Evolutionary conservation across 495 filamentous ascomycete genomes (phyloP).

Genomic region (Aspergillus carlsbadensis): DNA sequence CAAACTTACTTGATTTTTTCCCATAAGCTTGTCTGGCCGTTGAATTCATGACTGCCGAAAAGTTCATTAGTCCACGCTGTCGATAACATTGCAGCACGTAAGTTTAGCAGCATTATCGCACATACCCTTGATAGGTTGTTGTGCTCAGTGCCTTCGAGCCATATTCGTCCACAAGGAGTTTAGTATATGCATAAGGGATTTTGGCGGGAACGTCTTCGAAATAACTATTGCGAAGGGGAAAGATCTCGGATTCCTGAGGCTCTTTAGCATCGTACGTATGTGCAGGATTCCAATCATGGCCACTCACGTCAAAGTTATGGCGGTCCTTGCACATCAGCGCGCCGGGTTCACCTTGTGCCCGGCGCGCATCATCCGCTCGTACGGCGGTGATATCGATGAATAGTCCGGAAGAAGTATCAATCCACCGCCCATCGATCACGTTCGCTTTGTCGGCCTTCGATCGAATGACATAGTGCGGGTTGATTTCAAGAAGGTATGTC

Average conservation of each 20-base stretch:
- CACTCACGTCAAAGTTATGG: constrained; percentile 50
- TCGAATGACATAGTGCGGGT: constrained; percentile 55
- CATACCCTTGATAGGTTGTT: constrained; percentile 63
- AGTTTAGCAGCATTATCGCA: constrained; percentile 12
- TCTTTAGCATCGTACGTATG: constrained; percentile 13
- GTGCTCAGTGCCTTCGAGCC: constrained; percentile 60
- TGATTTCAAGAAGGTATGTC: constrained; percentile 58
- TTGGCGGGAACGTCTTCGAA: constrained; percentile 77
- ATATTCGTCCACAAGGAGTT: constrained; percentile 75
- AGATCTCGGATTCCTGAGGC: constrained; percentile 63
- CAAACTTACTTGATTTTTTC: constrained; percentile 23
- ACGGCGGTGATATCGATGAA: constrained; percentile 66
- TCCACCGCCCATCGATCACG: constrained; percentile 62
- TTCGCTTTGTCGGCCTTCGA: constrained; percentile 48
- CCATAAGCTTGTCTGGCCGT: constrained; percentile 34
- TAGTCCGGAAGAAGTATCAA: constrained; percentile 58
- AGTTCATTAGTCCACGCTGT: not conserved
- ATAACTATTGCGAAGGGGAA: constrained; percentile 70
- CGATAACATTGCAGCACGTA: not conserved
- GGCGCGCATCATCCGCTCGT: constrained; percentile 40
- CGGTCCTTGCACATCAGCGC: constrained; percentile 58
- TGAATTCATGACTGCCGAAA: constrained; percentile 34
- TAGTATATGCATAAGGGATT: constrained; percentile 73
- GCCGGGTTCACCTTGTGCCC: constrained; percentile 32
- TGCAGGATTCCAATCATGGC: not conserved